Evolutionary conservation across 768 basidiomycete species (phyloP), one percentile per base, ranked within the genome.

Genomic region (Tephrocybe sp.): DNA sequence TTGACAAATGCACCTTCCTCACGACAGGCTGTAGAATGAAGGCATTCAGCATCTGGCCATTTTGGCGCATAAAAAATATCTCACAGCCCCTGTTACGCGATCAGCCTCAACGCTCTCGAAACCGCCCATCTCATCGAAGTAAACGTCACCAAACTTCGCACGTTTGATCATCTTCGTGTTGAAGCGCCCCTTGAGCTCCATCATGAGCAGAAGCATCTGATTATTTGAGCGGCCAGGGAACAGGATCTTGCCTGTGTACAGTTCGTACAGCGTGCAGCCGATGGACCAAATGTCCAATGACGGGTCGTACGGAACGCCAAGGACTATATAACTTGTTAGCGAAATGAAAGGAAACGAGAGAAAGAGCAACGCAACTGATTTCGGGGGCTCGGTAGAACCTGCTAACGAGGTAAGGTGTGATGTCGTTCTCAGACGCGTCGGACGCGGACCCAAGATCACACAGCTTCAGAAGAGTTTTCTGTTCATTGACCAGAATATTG

Each of bases 351-450:
- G 41, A 28, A 45, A 18, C 32, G 24, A 38, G 11, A 30, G 43
- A 38, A 12, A 55, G 52, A 7, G 30, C 48, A 18, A 57, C 77
- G 82, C 65, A 20, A 98, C 96, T 99, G 65, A 98, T 98, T 73
- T 99, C 97, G 2, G 97, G 97, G 2, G 96, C 96, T 38, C 97
- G 90, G 66, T 99, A 98, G 71, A 98, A 99, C 40, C 97, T 79
- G 59, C 91, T 93, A 53, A 98, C 97, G 49, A 99, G 85, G 69
- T 99, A 98, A 9, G 97, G 97, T 7, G 97, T 98, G 60, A 98
- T 94, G 28, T 97, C 97, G 67, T 93, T 93, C 68, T 98, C 96
- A 7, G 86, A 86, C 1, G 87, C 88, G 67, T 98, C 96, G 6
- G 90, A 90, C 1, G 97, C 97, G 2, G 93, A 96, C n/a, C 97